Base-by-base conservation (phyloP, 2,329 filamentous ascomycete genomes). In the Fusarium falciforme region DNA sequence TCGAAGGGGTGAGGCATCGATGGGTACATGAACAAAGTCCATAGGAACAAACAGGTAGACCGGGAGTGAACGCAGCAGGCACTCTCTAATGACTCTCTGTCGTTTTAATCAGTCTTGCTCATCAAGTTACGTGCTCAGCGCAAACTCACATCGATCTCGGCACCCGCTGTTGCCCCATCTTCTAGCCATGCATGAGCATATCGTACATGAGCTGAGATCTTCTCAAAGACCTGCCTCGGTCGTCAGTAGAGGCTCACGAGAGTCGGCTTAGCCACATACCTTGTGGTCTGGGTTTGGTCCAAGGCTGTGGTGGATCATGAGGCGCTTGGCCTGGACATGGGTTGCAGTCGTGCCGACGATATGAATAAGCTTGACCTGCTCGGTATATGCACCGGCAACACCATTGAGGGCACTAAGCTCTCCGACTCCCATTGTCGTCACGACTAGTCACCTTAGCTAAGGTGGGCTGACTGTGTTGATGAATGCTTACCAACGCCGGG, bases 31-130 rank as follows among this genome's bases (percentile, higher is more conserved):
- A 12, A 70, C 67, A 36, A 70, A 64, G n/a, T 70, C 67, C 67
- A 70, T 70, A 6, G 67, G 67, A 17, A 70, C 64, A 36, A 70
- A 70, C 8, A 70, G 20, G 7, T 70, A 70, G 2, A 70, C 67
- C 3, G 67, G 67, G 1, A 70, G 31, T 5, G 67, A 70, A 8
- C 35, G 20, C 2, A 70, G 8, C 10, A 67, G n/a, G 10, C 67
- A 70, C 22, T 70, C 59, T 11, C 47, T 20, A 6, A 70, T 55
- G 8, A 67, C 67, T 40, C 64, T 31, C 67, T 70, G 1, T 6
- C 12, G 12, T 10, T 1, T 1, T 2, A 1, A 8, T 61, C 33
- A 69, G 61, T 6, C 11, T 7, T 10, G 4, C 14, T 6, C 25
- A 5, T 29, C 16, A 1, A 2, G 17, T 8, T 29, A 8, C 5